phyloP scores from a whole-genome alignment of 2,329 filamentous ascomycete genomes.

The Epichloe coenophiala region DNA sequence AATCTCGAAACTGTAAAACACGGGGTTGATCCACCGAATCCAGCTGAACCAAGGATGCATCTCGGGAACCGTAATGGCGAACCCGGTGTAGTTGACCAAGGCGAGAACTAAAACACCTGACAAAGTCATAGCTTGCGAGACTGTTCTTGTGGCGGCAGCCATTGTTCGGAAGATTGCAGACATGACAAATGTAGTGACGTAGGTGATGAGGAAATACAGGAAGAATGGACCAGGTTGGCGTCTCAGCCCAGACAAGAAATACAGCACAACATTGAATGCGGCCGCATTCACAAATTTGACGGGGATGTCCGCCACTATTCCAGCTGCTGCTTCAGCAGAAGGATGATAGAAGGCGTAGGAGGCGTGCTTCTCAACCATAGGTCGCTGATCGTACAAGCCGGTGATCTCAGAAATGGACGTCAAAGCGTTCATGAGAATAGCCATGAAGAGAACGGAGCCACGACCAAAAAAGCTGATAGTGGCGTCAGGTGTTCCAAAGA shows the following conservation, averaged over 20 bases:
- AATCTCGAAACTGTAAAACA: constrained; percentile 61
- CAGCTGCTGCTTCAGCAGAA: constrained; percentile 37
- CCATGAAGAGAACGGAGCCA: constrained; percentile 46
- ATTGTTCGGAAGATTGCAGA: constrained; percentile 64
- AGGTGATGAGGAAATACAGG: constrained; percentile 59
- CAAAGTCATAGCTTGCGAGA: constrained; percentile 42
- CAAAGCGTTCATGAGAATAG: constrained; percentile 45
- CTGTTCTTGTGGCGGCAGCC: constrained; percentile 54
- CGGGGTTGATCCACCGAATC: constrained; percentile 63
- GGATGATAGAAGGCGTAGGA: constrained; percentile 39
- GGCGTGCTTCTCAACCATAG: constrained; percentile 35
- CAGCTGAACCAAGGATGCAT: constrained; percentile 65
- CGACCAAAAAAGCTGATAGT: constrained; percentile 39
- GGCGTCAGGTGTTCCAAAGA: constrained; percentile 35
- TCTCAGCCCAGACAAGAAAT: constrained; percentile 40
- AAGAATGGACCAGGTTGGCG: constrained; percentile 58
- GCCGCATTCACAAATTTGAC: constrained; percentile 39
- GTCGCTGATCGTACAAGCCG: constrained; percentile 28
- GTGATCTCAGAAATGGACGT: constrained; percentile 42
- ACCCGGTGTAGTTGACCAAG: constrained; percentile 48
- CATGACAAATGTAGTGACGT: constrained; percentile 57
- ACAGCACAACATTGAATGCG: constrained; percentile 42
- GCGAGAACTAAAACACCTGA: constrained; percentile 42
- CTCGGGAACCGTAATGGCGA: constrained; percentile 34
- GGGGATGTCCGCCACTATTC: constrained; percentile 41